These are phyloP conservation scores for Cyberlindnera petersonii DNA, from an alignment of 805 yeast species.

Conservation along the genomic window DNA sequence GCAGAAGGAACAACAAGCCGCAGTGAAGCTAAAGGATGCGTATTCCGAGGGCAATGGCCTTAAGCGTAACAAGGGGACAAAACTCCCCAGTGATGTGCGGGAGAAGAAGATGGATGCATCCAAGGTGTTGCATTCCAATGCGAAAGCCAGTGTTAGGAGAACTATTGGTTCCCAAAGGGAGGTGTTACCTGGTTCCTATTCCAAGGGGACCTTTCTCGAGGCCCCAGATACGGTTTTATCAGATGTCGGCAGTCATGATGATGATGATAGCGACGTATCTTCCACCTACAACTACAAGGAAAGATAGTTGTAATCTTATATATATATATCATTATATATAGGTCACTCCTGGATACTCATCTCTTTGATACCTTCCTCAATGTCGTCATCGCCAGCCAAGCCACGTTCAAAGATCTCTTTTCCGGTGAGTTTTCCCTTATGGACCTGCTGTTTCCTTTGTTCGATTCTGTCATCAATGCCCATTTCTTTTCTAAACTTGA, in stretches of 20 bases:
- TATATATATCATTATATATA: background rate
- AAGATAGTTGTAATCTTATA: too few relatives aligned
- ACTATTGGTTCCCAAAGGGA: constrained; percentile 11
- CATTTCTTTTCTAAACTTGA: constrained; percentile 64
- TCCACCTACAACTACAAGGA: too few relatives aligned
- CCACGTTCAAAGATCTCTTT: constrained; percentile 88
- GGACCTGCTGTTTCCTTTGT: constrained; percentile 51
- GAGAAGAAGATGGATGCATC: constrained; percentile 14
- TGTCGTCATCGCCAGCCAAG: constrained; percentile 66
- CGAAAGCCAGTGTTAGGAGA: constrained; percentile 15
- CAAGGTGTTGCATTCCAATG: constrained; percentile 18
- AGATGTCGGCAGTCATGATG: too few relatives aligned
- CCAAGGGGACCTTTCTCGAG: too few relatives aligned
- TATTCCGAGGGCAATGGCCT: constrained; percentile 6
- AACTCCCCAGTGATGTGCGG: constrained; percentile 5
- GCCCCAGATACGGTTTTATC: too few relatives aligned
- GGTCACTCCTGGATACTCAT: constrained; percentile 7
- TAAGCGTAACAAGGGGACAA: background rate
- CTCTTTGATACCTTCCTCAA: constrained; percentile 33
- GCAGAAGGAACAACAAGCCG: constrained; percentile 3
- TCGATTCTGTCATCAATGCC: constrained; percentile 58
- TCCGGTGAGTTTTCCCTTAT: constrained; percentile 79
- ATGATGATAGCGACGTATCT: too few relatives aligned
- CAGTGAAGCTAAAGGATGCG: constrained; percentile 11
- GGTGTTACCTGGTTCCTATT: constrained; percentile 9